These are phyloP conservation scores for Noccaea caerulescens DNA, from an alignment of 345 rosid genomes.

Conservation along the genomic window DNA sequence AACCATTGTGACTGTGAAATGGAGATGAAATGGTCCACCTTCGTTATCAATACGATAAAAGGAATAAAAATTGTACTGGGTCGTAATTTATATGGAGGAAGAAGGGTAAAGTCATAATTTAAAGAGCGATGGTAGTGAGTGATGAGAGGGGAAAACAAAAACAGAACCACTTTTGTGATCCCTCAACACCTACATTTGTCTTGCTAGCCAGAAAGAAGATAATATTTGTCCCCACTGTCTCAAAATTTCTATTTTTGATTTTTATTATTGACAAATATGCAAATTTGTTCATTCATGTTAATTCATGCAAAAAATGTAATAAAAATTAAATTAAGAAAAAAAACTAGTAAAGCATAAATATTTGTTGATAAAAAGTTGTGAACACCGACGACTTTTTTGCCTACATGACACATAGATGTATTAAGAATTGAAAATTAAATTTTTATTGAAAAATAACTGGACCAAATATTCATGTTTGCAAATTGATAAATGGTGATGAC, in stretches of 20 bases:
- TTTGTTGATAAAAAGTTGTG: too few relatives aligned
- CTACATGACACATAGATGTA: too few relatives aligned
- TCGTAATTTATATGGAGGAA: conserved; percentile 26
- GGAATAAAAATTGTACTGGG: background rate
- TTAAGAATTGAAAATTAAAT: too few relatives aligned
- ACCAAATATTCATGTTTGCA: conserved; percentile 24
- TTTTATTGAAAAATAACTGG: background rate
- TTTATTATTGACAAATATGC: conserved; percentile 25
- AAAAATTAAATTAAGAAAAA: too few relatives aligned
- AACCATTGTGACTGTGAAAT: background rate
- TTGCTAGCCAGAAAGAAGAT: conserved; percentile 45
- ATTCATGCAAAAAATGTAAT: background rate
- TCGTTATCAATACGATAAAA: conserved; percentile 13
- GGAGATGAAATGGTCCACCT: conserved; percentile 33
- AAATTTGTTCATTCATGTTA: background rate
- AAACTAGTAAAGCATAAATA: too few relatives aligned
- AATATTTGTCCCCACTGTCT: conserved; percentile 53
- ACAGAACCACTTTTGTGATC: conserved; percentile 42
- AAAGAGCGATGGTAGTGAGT: conserved; percentile 33
- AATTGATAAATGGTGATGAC: conserved; percentile 34
- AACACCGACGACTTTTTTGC: too few relatives aligned
- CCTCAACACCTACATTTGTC: conserved; percentile 45
- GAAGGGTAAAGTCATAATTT: conserved; percentile 31
- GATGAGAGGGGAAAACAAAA: conserved; percentile 44
- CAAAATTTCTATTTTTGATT: background rate